Base-by-base conservation (phyloP, 2,329 filamentous ascomycete genomes). In the Trichoderma oligosporum region DNA sequence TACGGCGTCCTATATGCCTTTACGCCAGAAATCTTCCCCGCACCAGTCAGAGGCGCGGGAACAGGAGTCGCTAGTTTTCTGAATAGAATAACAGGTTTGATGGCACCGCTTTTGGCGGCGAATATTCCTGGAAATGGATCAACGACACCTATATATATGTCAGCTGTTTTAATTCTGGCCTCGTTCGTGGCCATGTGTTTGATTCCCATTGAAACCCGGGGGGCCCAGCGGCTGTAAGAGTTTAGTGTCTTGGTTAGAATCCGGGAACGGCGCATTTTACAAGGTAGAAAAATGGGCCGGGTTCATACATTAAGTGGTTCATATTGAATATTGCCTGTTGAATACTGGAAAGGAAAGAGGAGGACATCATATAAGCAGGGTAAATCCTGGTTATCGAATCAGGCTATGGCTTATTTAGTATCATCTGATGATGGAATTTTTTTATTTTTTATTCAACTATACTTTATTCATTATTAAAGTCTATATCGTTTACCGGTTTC, bases 1-100 rank as follows among this genome's bases (percentile, higher is more conserved):
- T 90, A 89, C 71, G 87, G 86, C 57, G 85, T 89, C 1, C 73
- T 91, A 1, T 91, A 89, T 68, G 85, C 87, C 7, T 91, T 89
- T 67, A 90, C 88, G 0, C 87, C 88, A 0, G 88, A 91, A 66
- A 82, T 90, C 25, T 90, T 91, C 71, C 87, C 87, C 0, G 85
- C 86, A 0, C 85, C 86, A 0, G 82, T 87, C 20, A 77, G 88
- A 29, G 88, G 87, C 4, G 88, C 86, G 0, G 88, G 86, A 5
- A 87, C 84, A 0, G 88, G 87, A 39, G 85, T 91, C 46, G 83
- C 84, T 20, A 87, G 83, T 66, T 87, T 88, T 66, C 70, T 90
- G 60, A 91, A 90, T 69, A 77, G 87, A 35, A 67, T 87, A 38
- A 81, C 82, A 4, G 87, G 88, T 4, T 74, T 91, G 9, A 76